Conservation (phyloP, 108 stramenopile genomes). For the Aurantiochytrium sp. region DNA sequence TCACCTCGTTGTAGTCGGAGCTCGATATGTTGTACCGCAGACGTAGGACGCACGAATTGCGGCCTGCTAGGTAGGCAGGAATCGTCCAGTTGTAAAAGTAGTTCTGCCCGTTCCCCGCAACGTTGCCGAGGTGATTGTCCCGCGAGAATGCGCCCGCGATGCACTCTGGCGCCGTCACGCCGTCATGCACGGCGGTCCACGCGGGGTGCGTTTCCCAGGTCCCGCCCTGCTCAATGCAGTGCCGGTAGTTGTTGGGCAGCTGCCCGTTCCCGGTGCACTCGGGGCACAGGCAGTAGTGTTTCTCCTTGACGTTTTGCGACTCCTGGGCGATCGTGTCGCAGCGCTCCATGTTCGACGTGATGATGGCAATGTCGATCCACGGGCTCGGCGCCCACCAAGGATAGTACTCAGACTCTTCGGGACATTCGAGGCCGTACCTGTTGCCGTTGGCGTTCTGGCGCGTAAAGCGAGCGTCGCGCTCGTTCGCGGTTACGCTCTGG, state of each 20-base stretch:
- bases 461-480: conserved; percentile 40
- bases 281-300: conserved; percentile 21
- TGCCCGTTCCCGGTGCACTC: conserved; percentile 39
- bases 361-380: conserved; percentile 54
- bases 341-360: neutral
- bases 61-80: conserved; percentile 23
- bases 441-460: conserved; percentile 54
- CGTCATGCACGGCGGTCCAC: neutral
- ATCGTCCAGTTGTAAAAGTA: conserved; percentile 47
- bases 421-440: conserved; percentile 48
- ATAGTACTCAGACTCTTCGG: conserved; percentile 56
- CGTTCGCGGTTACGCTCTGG: conserved; percentile 33
- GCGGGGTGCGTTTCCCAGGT: neutral
- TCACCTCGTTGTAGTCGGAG: conserved; percentile 39
- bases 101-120: conserved; percentile 30
- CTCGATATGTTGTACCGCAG: conserved; percentile 48
- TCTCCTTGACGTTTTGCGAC: conserved; percentile 25
- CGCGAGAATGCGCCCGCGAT: conserved; percentile 38
- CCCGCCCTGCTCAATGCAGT: neutral
- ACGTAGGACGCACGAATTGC: conserved; percentile 37
- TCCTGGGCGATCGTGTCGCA: neutral
- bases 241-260: conserved; percentile 23
- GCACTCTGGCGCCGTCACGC: conserved; percentile 33
- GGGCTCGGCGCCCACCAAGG: conserved; percentile 50
- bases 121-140: conserved; percentile 52